Conservation (phyloP, 2,329 filamentous ascomycete species). For the Cercospora sesami region DNA sequence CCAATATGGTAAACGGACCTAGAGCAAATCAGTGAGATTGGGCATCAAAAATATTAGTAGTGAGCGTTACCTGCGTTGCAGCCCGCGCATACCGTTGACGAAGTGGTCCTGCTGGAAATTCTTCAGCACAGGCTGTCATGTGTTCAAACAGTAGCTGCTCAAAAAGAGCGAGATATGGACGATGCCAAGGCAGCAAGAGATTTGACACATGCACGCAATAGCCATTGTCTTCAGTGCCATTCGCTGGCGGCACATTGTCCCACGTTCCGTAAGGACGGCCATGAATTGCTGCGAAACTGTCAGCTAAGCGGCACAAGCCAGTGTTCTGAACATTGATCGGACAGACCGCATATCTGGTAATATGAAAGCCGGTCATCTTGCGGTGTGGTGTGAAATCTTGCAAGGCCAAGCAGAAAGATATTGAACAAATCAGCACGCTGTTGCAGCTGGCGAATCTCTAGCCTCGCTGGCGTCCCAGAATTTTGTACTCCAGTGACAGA, state of each 20-base stretch:
- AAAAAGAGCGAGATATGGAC: slow-evolving; percentile 67
- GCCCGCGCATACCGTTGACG: slow-evolving; percentile 44
- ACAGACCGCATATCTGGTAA: slow-evolving; percentile 73
- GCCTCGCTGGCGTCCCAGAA: slow-evolving; percentile 48
- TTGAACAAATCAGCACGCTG: slow-evolving; percentile 69
- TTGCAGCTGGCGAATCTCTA: slow-evolving; percentile 67
- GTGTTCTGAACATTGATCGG: neutral
- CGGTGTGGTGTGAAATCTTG: slow-evolving; percentile 67
- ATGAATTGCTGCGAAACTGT: slow-evolving; percentile 64
- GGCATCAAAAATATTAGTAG: neutral
- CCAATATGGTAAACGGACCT: slow-evolving; percentile 50
- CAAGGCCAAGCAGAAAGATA: slow-evolving; percentile 72
- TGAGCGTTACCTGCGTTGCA: slow-evolving; percentile 31
- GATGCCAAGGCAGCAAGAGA: slow-evolving; percentile 80
- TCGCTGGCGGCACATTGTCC: slow-evolving; percentile 52
- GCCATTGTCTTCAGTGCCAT: slow-evolving; percentile 59
- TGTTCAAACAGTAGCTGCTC: slow-evolving; percentile 47
- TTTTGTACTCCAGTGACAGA: slow-evolving; percentile 37
- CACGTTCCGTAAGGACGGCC: slow-evolving; percentile 67
- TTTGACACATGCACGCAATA: slow-evolving; percentile 77
- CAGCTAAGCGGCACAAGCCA: neutral
- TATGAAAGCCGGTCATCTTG: slow-evolving; percentile 68
- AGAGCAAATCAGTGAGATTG: neutral
- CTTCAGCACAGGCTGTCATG: slow-evolving; percentile 44
- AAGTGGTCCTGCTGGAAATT: slow-evolving; percentile 42